Base-by-base conservation (phyloP, 2,329 filamentous ascomycete species). In the Colletotrichum sp. region DNA sequence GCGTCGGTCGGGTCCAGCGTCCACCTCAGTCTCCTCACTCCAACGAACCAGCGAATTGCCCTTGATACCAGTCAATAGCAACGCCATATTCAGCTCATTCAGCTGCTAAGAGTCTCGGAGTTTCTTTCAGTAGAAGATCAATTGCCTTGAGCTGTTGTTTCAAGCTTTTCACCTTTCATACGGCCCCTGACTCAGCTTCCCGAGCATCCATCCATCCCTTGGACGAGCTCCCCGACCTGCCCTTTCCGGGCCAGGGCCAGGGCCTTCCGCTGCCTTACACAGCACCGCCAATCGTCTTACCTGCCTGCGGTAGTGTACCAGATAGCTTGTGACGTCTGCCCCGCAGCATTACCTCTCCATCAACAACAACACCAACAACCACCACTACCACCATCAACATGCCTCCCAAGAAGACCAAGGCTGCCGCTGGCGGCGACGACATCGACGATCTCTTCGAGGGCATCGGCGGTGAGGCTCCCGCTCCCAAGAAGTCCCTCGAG, bases 381-480 rank as follows among this genome's bases (percentile, higher is more conserved):
- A 65, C 58, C 38, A 61, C 68, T 8, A 38, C 30, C 65, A 69
- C 71, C 59, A 18, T 43, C 43, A 58, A 63, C 79, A 93, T 93
- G 91, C 86, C 92, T 34, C 88, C 90, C 79, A 93, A 91, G 82
- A 90, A 90, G 82, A 84, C 88, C 74, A 92, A 92, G 83, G 85
- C 89, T 34, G 82, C 86, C 63, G 84, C 89, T 43, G 87, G 89
- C 76, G 90, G 92, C 81, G 91, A 93, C 81, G 91, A 93, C 80
- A 84, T 94, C 79, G 90, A 91, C 80, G 90, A 93, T 78, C 90
- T 94, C 79, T 92, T 94, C 81, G 90, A 91, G 77, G 91, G 89
- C 76, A 90, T 94, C 80, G 88, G 87, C 78, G 86, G 90, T 78
- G 89, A 91, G 72, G 85, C 87, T 71, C 78, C 86, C 76, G 85